These are phyloP conservation scores for Baorangia bicolor DNA, from an alignment of 768 basidiomycete genomes.

Conservation along the genomic window DNA sequence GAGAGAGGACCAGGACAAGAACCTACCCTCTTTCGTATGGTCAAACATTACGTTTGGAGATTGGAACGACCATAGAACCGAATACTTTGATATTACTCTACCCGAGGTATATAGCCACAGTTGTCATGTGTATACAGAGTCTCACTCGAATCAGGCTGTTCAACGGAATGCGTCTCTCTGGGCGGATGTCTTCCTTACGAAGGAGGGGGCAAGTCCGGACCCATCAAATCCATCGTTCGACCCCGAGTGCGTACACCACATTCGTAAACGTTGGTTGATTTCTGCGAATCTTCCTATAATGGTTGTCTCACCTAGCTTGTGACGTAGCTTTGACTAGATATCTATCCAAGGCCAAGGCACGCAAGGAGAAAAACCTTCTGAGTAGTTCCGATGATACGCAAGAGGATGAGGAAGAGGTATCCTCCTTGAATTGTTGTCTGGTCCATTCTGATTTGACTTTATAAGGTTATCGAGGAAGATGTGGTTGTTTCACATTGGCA, in stretches of 20 bases:
- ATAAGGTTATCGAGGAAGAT: conserved; percentile 42
- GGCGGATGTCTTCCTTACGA: conserved; percentile 78
- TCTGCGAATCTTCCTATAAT: background rate
- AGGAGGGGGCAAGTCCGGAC: conserved; percentile 63
- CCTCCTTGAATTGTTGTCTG: conserved; percentile 8
- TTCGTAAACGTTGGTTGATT: conserved; percentile 64
- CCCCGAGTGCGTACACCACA: conserved; percentile 59
- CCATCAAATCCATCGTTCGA: conserved; percentile 55
- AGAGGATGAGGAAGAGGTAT: conserved; percentile 52
- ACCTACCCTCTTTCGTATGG: conserved; percentile 73
- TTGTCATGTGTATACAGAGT: background rate
- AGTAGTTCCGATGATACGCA: conserved; percentile 37
- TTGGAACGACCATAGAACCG: conserved; percentile 59
- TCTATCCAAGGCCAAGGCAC: conserved; percentile 62
- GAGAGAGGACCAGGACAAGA: conserved; percentile 46
- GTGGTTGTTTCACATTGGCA: conserved; percentile 85
- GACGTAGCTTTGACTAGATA: conserved; percentile 82
- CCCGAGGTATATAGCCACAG: conserved; percentile 52
- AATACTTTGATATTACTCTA: conserved; percentile 59
- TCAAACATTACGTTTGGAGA: conserved; percentile 75
- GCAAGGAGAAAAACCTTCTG: conserved; percentile 85
- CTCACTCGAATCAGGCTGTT: conserved; percentile 52
- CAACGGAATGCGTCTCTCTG: conserved; percentile 78
- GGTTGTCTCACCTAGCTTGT: conserved; percentile 3
- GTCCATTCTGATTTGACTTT: conserved; percentile 7